Base-by-base conservation (phyloP, 179 eudicot species). In the Patellifolia procumbens region DNA sequence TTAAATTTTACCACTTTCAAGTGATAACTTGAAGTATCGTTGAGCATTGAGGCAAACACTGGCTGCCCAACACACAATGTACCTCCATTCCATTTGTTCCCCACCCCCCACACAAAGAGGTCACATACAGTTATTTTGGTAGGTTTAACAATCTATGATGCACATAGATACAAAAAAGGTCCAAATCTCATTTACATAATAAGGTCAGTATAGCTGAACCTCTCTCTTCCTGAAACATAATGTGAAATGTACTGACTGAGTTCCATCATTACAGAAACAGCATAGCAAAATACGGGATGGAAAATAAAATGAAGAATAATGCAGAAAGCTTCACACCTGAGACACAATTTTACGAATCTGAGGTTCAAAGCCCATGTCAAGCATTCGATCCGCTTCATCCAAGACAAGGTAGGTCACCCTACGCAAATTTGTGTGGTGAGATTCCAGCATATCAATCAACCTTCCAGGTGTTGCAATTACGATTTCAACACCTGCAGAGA, bases 301-400 rank as follows among this genome's bases (percentile, higher is more conserved):
- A 62, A 37, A 67, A 43, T 28, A 24, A 28, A 19, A n/a, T n/a
- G 17, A 65, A 11, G 17, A 55, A 31, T 43, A 55, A 39, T 65
- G 13, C 12, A 13, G 46, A 69, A 37, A 65, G 15, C 20, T 49
- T 15, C 74, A 77, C 81, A 91, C 99, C 87, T 95, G 99, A 55
- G 89, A 63, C 43, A 95, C 85, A 79, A 95, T 90, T 86, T 95
- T 95, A 83, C 98, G 88, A 74, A 95, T 95, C 80, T 95, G 99
- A 72, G 99, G 99, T 86, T 95, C 98, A 91, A 93, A 95, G 12
- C 98, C 98, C 99, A 95, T 95, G 80, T 95, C 99, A 79, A 95
- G 83, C 99, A 93, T 95, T 56, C 99, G 88, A 85, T 95, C 99
- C 72, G 99, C 99, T 85, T 95, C 99, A 66, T 95, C 99, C 78